Percentiles rank a stretch among this genome's conserved stretches.
Evolutionary conservation across 2,329 filamentous ascomycete species (phyloP).

Genomic region (Blastomyces gilchristii): DNA sequence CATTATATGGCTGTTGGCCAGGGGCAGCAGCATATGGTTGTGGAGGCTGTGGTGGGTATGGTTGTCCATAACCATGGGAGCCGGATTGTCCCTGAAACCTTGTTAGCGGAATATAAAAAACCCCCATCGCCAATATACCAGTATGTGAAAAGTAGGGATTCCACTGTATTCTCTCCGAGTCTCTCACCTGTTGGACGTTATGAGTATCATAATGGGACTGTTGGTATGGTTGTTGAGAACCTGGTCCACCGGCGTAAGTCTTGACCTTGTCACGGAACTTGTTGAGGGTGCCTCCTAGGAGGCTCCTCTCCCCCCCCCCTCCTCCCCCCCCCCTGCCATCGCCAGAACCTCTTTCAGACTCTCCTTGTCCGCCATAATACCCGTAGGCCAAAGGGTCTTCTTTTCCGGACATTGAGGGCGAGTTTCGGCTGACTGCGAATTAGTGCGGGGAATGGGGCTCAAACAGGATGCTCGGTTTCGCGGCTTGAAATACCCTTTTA

Average conservation of each 20-base stretch:
- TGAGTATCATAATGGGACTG: conserved; percentile 11
- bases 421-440: not conserved
- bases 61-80: conserved; percentile 13
- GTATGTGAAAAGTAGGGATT: not conserved
- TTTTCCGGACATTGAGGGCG: conserved; percentile 25
- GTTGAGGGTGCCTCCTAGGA: conserved; percentile 44
- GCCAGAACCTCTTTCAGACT: conserved; percentile 20
- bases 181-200: conserved; percentile 8
- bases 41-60: conserved; percentile 6
- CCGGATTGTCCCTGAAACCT: conserved; percentile 12
- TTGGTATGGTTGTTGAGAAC: conserved; percentile 9
- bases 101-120: conserved; percentile 6
- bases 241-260: conserved; percentile 3
- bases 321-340: conserved; percentile 18
- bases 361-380: conserved; percentile 36
- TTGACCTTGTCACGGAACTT: conserved; percentile 36
- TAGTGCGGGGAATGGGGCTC: not conserved
- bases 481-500: not conserved
- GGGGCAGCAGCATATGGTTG: conserved; percentile 10
- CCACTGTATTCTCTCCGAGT: no score
- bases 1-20: conserved; percentile 20
- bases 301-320: conserved; percentile 35
- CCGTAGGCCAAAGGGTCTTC: conserved; percentile 49
- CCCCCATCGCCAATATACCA: not conserved
- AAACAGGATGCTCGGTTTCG: not conserved